These are phyloP conservation scores for Pseudogymnoascus sp. DNA, from an alignment of 2,329 filamentous ascomycete genomes.

Conservation along the genomic window DNA sequence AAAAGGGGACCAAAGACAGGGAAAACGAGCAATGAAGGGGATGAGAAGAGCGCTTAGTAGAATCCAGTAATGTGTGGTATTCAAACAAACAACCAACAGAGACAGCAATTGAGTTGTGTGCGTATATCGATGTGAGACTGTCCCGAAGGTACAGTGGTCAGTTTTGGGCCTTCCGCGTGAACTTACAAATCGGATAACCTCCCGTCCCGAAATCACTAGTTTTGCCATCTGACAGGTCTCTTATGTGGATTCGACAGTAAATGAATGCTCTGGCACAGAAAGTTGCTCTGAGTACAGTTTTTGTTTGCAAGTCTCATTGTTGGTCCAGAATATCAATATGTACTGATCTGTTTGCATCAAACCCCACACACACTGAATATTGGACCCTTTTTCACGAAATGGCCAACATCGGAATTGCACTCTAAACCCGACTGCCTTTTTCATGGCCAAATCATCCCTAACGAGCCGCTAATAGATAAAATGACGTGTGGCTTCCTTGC, in stretches of 20 bases:
- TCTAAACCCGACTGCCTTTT: neutral
- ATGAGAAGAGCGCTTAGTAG: neutral
- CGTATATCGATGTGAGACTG: neutral
- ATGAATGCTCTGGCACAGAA: neutral
- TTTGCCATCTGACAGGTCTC: slow-evolving; percentile 6
- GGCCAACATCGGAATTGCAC: neutral
- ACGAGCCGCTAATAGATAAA: neutral
- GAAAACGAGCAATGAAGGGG: neutral
- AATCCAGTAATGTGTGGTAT: neutral
- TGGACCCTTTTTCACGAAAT: neutral
- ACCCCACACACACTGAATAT: neutral
- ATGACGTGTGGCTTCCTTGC: slow-evolving; percentile 3
- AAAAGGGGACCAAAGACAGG: neutral
- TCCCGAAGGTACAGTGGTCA: neutral
- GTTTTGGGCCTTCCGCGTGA: neutral
- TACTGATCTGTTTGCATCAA: neutral
- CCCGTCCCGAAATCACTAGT: slow-evolving; percentile 2
- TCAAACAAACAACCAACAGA: neutral
- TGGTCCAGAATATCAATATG: neutral
- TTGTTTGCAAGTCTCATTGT: neutral
- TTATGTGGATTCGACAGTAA: neutral
- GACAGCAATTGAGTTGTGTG: neutral
- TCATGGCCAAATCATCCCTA: neutral
- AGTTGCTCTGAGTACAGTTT: neutral
- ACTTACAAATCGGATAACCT: neutral